phyloP scores from a whole-genome alignment of 225 moss, liverwort and hornwort genomes.

The Thuidium tamariscinum region DNA sequence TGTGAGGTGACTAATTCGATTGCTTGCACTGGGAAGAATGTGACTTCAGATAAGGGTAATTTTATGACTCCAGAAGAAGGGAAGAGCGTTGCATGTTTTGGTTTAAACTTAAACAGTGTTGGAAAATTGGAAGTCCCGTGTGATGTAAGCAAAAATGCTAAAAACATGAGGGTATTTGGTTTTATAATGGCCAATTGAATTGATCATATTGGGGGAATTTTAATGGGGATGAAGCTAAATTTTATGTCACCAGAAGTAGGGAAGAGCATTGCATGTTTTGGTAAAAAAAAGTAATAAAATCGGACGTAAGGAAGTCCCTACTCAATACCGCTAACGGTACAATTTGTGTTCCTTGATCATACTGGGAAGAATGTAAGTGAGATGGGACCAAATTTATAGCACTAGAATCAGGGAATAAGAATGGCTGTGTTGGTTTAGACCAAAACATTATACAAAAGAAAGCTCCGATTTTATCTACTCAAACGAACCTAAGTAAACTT shows the following conservation, averaged over 20 bases:
- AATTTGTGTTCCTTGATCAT: neutral
- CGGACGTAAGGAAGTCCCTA: too few species aligned
- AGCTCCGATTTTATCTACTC: neutral
- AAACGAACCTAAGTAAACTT: neutral
- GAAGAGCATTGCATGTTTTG: too few species aligned
- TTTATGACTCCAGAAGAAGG: neutral
- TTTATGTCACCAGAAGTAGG: neutral
- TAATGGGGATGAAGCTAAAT: neutral
- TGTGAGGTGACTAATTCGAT: neutral
- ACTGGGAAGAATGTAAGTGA: neutral
- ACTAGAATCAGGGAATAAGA: neutral
- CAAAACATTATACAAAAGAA: neutral
- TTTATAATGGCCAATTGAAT: neutral
- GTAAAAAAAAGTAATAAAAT: neutral
- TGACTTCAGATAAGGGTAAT: neutral
- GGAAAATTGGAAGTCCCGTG: neutral
- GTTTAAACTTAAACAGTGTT: neutral
- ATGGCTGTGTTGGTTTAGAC: neutral
- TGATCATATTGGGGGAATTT: neutral
- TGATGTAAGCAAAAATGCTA: too few species aligned
- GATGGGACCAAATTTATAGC: neutral
- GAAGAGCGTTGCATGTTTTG: neutral
- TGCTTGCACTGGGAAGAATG: neutral
- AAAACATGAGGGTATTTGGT: neutral
- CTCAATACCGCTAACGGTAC: neutral